These are phyloP conservation scores for Paecilomyces sp. DNA, from an alignment of 2,329 filamentous ascomycete species.

Conservation along the genomic window DNA sequence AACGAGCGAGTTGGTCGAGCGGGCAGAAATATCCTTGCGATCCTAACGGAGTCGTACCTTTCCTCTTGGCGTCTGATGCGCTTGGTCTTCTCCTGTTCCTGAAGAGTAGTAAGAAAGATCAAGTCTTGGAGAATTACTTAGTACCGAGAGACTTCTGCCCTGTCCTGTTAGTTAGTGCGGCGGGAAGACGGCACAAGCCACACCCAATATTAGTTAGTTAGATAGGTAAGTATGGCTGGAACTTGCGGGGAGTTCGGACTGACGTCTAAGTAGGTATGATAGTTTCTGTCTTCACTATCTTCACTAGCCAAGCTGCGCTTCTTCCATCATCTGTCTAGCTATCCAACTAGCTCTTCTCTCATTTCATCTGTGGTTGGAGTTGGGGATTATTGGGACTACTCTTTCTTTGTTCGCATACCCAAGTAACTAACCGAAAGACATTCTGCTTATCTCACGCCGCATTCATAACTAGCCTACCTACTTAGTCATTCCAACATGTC, in stretches of 20 bases:
- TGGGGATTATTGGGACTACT: background rate
- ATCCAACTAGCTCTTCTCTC: no score
- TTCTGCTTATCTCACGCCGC: background rate
- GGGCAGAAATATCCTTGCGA: background rate
- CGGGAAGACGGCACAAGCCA: background rate
- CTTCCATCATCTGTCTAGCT: no score
- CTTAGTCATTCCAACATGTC: slow-evolving; percentile 3
- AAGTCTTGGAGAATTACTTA: background rate
- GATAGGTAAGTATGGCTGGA: background rate
- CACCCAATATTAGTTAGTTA: background rate
- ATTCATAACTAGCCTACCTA: background rate
- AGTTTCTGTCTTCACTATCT: no score
- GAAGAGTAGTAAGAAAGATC: background rate
- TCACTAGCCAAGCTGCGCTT: no score
- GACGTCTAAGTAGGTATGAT: background rate
- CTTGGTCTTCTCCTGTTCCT: background rate
- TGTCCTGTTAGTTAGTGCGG: background rate
- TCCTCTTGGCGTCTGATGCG: background rate
- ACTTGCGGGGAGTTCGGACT: background rate
- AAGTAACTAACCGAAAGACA: background rate
- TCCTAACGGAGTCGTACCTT: background rate
- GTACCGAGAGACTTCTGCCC: background rate
- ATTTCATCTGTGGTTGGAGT: no score
- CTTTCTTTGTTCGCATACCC: background rate
- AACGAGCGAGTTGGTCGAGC: background rate